Conservation (phyloP, 2,329 filamentous ascomycete species). For the Chaetomiaceae sp. region DNA sequence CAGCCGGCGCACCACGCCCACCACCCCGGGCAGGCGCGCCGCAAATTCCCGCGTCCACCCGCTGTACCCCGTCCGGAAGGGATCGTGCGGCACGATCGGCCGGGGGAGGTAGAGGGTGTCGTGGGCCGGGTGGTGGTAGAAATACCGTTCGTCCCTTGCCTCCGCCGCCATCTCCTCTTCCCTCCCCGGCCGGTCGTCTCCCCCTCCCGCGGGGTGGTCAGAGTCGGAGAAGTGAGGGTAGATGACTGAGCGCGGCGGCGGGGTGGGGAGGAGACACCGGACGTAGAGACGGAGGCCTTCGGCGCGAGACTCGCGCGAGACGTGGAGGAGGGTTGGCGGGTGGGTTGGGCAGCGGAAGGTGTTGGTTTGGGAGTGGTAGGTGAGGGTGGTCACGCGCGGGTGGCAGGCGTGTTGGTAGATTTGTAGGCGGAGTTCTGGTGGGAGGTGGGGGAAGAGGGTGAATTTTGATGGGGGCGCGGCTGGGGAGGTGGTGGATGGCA, state of each 20-base stretch:
- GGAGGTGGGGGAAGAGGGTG: slow-evolving; percentile 34
- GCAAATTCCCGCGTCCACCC: slow-evolving; percentile 40
- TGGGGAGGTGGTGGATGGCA: not conserved
- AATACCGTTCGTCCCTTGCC: not conserved
- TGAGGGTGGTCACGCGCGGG: slow-evolving; percentile 38
- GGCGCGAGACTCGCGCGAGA: slow-evolving; percentile 39
- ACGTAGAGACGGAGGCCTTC: slow-evolving; percentile 40
- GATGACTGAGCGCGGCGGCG: too few species aligned
- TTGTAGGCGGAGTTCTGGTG: slow-evolving; percentile 38
- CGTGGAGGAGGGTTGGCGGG: slow-evolving; percentile 40
- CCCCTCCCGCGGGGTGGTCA: too few species aligned
- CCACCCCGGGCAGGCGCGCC: slow-evolving; percentile 33
- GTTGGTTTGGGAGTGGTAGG: slow-evolving; percentile 35
- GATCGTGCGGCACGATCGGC: slow-evolving; percentile 4
- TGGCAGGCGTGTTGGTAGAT: slow-evolving; percentile 39
- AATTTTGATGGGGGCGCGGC: slow-evolving; percentile 27
- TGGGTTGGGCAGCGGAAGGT: slow-evolving; percentile 25
- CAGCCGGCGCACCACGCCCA: slow-evolving; percentile 35
- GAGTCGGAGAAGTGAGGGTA: too few species aligned
- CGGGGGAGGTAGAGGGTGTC: slow-evolving; percentile 37
- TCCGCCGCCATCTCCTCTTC: not conserved
- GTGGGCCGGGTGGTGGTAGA: slow-evolving; percentile 38
- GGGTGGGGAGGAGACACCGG: slow-evolving; percentile 34
- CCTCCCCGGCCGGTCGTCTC: too few species aligned
- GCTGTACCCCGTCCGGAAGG: slow-evolving; percentile 39